Evolutionary conservation across 495 filamentous ascomycete genomes (phyloP).

Genomic region (Penicillium maclennaniae): DNA sequence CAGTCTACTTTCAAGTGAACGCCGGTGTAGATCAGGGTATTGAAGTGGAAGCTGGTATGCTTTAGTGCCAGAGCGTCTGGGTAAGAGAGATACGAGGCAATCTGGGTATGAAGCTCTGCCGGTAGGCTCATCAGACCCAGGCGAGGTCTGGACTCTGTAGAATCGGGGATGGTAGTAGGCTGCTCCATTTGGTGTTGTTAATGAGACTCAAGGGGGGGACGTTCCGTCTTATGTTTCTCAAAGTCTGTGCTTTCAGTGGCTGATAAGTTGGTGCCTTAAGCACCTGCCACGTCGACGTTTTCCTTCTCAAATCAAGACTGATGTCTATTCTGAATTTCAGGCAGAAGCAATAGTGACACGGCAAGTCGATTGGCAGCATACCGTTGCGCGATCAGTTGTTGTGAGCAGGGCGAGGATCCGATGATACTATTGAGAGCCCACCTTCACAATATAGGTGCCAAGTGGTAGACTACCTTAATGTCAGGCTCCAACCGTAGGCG

Average conservation of each 20-base stretch:
- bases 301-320: background rate
- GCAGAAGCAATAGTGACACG: background rate
- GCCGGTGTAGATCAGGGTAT: slow-evolving; percentile 60
- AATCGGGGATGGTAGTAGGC: background rate
- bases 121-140: slow-evolving; percentile 46
- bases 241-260: background rate
- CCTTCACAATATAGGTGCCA: background rate
- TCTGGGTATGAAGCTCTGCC: slow-evolving; percentile 65
- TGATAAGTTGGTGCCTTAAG: slow-evolving; percentile 9
- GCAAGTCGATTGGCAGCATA: background rate
- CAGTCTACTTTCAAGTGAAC: slow-evolving; percentile 63
- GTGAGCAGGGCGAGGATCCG: background rate
- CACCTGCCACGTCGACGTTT: background rate
- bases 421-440: background rate
- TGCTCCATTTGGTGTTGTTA: slow-evolving; percentile 1
- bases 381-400: background rate
- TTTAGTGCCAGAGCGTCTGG: slow-evolving; percentile 70
- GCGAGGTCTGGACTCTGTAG: background rate
- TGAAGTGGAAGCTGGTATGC: slow-evolving; percentile 60
- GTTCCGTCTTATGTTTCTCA: background rate
- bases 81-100: slow-evolving; percentile 74
- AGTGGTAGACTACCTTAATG: background rate
- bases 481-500: too few species aligned
- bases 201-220: background rate
- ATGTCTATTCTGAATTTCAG: background rate